phyloP scores from a whole-genome alignment of 345 rosid species.

The Conringia planisiliqua region DNA sequence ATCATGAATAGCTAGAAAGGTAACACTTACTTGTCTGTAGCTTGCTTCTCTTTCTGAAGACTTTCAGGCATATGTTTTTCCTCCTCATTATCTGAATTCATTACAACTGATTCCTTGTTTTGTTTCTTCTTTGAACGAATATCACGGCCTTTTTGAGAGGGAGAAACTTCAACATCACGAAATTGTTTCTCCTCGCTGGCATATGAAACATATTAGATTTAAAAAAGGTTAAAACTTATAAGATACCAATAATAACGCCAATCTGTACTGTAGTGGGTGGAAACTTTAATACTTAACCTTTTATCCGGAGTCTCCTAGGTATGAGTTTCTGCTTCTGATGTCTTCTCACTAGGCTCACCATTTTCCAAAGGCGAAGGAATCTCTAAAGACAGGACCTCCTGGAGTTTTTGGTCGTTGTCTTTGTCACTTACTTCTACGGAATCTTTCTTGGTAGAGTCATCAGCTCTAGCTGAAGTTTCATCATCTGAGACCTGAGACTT shows the following conservation, averaged over 20 bases:
- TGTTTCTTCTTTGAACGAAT: constrained; percentile 13
- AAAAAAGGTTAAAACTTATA: not conserved
- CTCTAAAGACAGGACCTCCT: too few species aligned
- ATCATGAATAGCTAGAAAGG: constrained; percentile 3
- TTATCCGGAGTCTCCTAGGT: not conserved
- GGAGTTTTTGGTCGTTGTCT: too few species aligned
- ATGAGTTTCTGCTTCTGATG: not conserved
- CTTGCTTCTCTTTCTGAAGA: constrained; percentile 33
- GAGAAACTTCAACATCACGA: not conserved
- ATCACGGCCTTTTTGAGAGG: not conserved
- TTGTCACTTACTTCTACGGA: too few species aligned
- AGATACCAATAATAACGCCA: not conserved
- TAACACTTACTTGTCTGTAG: constrained; percentile 21
- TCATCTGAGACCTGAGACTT: not conserved
- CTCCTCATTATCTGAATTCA: not conserved
- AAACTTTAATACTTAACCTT: not conserved
- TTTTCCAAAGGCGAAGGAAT: constrained; percentile 19
- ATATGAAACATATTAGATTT: not conserved
- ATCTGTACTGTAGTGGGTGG: not conserved
- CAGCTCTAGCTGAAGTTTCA: too few species aligned
- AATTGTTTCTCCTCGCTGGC: constrained; percentile 6
- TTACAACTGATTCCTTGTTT: constrained; percentile 5
- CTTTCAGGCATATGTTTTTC: not conserved
- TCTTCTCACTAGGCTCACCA: not conserved
- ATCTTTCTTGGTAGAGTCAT: too few species aligned